phyloP scores from a whole-genome alignment of 2,329 filamentous ascomycete genomes.

The Dendryphion nanum region DNA sequence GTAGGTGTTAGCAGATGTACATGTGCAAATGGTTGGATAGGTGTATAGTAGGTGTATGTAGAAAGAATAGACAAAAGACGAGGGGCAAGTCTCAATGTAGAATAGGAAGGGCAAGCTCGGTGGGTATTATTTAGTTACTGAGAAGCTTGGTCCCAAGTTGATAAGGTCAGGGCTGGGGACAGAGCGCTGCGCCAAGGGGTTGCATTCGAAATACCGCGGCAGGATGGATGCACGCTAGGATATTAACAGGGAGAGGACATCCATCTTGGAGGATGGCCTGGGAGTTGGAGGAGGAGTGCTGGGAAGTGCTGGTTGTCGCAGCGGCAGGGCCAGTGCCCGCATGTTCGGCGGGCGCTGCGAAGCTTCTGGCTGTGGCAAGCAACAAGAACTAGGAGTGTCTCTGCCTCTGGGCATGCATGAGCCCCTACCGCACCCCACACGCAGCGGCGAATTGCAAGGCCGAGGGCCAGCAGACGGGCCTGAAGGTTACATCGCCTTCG shows the following conservation, averaged over 20 bases:
- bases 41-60: slow-evolving; percentile 32
- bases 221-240: slow-evolving; percentile 22
- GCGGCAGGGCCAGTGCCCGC: slow-evolving; percentile 32
- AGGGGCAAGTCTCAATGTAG: slow-evolving; percentile 38
- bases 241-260: slow-evolving; percentile 19
- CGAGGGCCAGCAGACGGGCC: slow-evolving; percentile 14
- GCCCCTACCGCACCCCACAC: slow-evolving; percentile 34
- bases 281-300: slow-evolving; percentile 6
- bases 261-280: slow-evolving; percentile 15
- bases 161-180: slow-evolving; percentile 34
- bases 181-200: slow-evolving; percentile 29
- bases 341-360: slow-evolving; percentile 33
- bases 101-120: slow-evolving; percentile 36
- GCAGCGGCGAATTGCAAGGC: slow-evolving; percentile 32
- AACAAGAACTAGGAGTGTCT: too few species aligned
- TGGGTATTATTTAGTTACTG: slow-evolving; percentile 41
- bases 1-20: slow-evolving; percentile 25
- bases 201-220: slow-evolving; percentile 21
- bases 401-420: slow-evolving; percentile 13
- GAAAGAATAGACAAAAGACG: slow-evolving; percentile 35
- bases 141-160: slow-evolving; percentile 35
- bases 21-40: slow-evolving; percentile 32
- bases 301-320: slow-evolving; percentile 20
- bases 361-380: slow-evolving; percentile 34
- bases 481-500: slow-evolving; percentile 38